phyloP scores from a whole-genome alignment of 108 stramenopile species.

The Conticribra guillardii region DNA sequence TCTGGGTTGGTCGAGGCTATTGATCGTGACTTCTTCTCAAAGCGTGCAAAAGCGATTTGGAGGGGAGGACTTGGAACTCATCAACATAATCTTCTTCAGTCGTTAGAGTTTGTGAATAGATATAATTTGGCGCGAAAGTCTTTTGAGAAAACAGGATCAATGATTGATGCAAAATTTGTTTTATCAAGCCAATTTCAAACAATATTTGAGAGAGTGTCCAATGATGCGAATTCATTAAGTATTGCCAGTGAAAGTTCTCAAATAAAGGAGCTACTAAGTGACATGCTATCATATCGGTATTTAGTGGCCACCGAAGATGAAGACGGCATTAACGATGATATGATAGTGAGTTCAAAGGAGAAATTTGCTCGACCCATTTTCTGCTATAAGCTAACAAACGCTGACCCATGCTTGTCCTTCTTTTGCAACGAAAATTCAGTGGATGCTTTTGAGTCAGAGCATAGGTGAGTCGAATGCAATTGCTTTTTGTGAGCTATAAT shows the following conservation, averaged over 20 bases:
- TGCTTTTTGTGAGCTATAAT: not conserved
- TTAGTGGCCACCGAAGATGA: conserved; percentile 17
- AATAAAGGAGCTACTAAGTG: conserved; percentile 3
- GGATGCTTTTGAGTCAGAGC: conserved; percentile 48
- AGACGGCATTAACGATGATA: conserved; percentile 13
- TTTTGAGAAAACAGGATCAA: not conserved
- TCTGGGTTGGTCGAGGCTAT: conserved; percentile 11
- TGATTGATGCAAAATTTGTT: conserved; percentile 1
- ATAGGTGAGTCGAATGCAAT: conserved; percentile 8
- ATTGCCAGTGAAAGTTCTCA: not conserved
- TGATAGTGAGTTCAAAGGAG: conserved; percentile 29
- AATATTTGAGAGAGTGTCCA: not conserved
- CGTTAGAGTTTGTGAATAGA: not conserved
- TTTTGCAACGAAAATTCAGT: no score
- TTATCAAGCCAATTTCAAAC: not conserved
- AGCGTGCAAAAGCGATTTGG: conserved; percentile 20
- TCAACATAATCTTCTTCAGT: not conserved
- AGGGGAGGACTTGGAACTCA: not conserved
- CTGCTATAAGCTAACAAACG: no score
- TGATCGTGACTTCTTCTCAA: conserved; percentile 32
- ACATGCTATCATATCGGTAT: conserved; percentile 33
- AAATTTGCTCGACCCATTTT: no score
- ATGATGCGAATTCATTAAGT: not conserved
- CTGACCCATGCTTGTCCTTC: no score
- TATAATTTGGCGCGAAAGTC: not conserved